phyloP scores from a whole-genome alignment of 495 filamentous ascomycete species.

The Penicillium daleae region DNA sequence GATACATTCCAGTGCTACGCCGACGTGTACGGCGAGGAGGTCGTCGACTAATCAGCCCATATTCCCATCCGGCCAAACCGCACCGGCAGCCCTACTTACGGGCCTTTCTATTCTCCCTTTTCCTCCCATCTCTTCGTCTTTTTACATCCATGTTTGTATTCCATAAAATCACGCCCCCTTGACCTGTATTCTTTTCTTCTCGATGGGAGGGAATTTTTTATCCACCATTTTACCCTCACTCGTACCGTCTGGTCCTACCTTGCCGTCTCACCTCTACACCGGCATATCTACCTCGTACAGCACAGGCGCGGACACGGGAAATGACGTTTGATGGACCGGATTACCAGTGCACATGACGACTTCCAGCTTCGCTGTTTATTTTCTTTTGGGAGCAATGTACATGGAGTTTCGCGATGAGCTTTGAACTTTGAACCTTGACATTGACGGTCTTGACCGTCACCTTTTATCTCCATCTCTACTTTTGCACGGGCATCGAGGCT shows the following conservation, averaged over 20 bases:
- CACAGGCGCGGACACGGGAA: background rate
- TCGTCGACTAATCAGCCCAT: constrained; percentile 12
- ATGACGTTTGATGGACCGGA: background rate
- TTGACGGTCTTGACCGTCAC: background rate
- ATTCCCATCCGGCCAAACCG: background rate
- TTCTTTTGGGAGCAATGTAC: constrained; percentile 26
- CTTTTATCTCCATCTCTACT: background rate
- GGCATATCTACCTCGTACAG: background rate
- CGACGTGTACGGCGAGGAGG: constrained; percentile 49
- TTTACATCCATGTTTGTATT: constrained; percentile 12
- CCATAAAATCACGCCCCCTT: constrained; percentile 5
- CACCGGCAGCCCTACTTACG: background rate
- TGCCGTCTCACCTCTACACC: background rate
- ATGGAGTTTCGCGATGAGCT: constrained; percentile 17
- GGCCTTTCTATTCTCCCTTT: background rate
- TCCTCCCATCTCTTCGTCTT: constrained; percentile 2
- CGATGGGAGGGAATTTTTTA: constrained; percentile 3
- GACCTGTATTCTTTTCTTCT: constrained; percentile 7
- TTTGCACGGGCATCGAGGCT: background rate
- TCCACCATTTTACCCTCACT: background rate
- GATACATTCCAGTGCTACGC: constrained; percentile 50
- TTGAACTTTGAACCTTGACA: constrained; percentile 2
- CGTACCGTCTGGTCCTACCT: constrained; percentile 5
- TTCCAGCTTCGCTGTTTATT: constrained; percentile 25
- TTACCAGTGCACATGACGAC: constrained; percentile 24